Conservation (phyloP, 1,284 basidiomycete genomes). For the Schizophyllum amplum region DNA sequence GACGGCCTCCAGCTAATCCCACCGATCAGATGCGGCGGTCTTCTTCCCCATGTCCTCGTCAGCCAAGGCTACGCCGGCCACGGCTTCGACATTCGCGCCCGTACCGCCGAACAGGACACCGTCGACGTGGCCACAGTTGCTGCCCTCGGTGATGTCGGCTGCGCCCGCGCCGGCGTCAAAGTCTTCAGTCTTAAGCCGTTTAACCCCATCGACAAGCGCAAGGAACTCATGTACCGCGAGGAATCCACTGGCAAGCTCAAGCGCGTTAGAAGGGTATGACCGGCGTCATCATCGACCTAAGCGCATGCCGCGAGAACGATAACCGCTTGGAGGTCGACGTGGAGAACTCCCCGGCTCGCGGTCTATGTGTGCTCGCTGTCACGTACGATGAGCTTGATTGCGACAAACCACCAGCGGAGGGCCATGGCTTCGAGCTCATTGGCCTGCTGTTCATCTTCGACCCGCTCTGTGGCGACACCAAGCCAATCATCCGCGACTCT, state of each 20-base stretch:
- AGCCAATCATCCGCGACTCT: conserved; percentile 98
- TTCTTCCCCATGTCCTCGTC: too few relatives aligned
- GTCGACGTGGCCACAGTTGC: conserved; percentile 87
- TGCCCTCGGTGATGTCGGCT: conserved; percentile 65
- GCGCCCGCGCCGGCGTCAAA: conserved; percentile 88
- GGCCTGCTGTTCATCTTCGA: conserved; percentile 98
- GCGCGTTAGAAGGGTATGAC: conserved; percentile 99
- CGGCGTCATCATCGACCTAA: conserved; percentile 91
- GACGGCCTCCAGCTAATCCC: too few relatives aligned
- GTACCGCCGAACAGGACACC: conserved; percentile 98
- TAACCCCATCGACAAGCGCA: conserved; percentile 99
- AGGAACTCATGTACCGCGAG: conserved; percentile 96
- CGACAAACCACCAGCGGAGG: conserved; percentile 73
- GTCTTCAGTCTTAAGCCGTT: conserved; percentile 98
- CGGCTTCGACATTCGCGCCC: too few relatives aligned
- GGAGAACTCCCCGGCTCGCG: conserved; percentile 91
- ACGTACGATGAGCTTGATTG: conserved; percentile 91
- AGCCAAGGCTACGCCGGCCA: too few relatives aligned
- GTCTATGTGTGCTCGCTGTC: conserved; percentile 96
- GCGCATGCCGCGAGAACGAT: conserved; percentile 96
- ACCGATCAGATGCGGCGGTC: too few relatives aligned
- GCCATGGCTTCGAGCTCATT: conserved; percentile 95
- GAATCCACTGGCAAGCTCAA: conserved; percentile 90
- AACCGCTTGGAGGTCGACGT: conserved; percentile 90
- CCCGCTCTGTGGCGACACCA: conserved; percentile 96